Percentiles rank a stretch among this genome's conserved stretches.
phyloP scores from a whole-genome alignment of 2,329 filamentous ascomycete genomes.

The Paraphaeosphaeria sporulosa region DNA sequence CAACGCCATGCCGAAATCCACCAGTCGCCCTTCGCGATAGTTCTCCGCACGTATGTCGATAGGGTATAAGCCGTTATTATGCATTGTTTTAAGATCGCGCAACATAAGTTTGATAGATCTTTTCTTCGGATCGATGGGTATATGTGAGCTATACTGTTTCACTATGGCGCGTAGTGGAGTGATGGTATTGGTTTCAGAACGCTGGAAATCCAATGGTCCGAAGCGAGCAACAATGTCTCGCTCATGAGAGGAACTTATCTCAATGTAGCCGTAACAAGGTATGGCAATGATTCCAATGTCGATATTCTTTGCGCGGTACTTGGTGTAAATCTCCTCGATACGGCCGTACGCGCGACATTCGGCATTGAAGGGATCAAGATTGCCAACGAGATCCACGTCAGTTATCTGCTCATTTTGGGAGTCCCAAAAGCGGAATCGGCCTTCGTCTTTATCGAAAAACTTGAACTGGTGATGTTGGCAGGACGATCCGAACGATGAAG shows the following conservation, averaged over 20 bases:
- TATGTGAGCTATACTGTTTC: neutral
- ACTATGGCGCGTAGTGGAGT: neutral
- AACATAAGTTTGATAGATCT: neutral
- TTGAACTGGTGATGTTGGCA: too few species aligned
- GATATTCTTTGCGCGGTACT: neutral
- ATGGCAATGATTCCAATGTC: neutral
- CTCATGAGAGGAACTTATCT: neutral
- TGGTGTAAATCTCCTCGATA: neutral
- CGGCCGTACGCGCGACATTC: conserved; percentile 4
- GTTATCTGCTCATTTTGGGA: neutral
- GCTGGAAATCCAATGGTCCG: neutral
- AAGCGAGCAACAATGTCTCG: neutral
- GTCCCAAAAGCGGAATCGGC: neutral
- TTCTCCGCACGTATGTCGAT: neutral
- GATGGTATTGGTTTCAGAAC: neutral
- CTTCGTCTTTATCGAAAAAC: neutral
- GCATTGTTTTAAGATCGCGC: neutral
- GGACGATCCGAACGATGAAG: too few species aligned
- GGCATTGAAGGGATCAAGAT: neutral
- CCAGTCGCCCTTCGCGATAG: neutral
- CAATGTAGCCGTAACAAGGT: neutral
- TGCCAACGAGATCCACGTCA: neutral
- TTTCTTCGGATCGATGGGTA: neutral
- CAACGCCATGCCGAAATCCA: neutral
- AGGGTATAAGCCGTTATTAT: neutral